phyloP scores from a whole-genome alignment of 116 monocot genomes.

The Thalassia testudinum region DNA sequence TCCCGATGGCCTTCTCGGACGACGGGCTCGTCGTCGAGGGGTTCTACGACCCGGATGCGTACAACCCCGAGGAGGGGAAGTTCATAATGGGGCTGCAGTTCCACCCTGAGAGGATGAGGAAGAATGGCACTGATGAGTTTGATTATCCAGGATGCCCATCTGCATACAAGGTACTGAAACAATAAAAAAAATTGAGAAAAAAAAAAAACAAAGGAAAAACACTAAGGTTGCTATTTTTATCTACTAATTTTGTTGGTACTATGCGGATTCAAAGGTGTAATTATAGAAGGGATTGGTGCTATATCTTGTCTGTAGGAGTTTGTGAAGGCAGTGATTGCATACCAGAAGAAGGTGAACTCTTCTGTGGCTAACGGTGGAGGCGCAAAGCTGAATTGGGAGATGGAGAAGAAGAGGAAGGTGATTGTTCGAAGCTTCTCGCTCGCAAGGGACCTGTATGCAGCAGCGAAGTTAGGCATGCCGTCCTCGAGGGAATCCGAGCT shows the following conservation, averaged over 20 bases:
- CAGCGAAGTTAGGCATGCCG: constrained; percentile 6
- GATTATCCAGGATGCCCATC: constrained; percentile 83
- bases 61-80: constrained; percentile 68
- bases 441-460: constrained; percentile 47
- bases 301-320: constrained; percentile 35
- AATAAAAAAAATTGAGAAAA: too few relatives aligned
- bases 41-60: constrained; percentile 72
- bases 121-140: constrained; percentile 31
- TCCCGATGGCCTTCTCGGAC: constrained; percentile 57
- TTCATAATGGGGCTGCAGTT: constrained; percentile 91
- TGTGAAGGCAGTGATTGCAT: constrained; percentile 67
- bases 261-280: too few relatives aligned
- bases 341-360: constrained; percentile 59
- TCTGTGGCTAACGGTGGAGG: background rate
- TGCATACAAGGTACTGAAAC: constrained; percentile 72
- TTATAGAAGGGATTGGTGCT: too few relatives aligned
- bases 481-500: constrained; percentile 19
- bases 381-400: constrained; percentile 27
- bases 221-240: too few relatives aligned
- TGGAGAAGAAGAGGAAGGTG: constrained; percentile 68
- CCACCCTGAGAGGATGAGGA: constrained; percentile 91
- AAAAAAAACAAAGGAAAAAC: too few relatives aligned
- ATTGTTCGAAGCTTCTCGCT: constrained; percentile 60
- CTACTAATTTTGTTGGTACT: too few relatives aligned
- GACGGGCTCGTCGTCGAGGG: constrained; percentile 79